These are phyloP conservation scores for Aspergillus sp. DNA, from an alignment of 2,329 filamentous ascomycete genomes.

Conservation along the genomic window DNA sequence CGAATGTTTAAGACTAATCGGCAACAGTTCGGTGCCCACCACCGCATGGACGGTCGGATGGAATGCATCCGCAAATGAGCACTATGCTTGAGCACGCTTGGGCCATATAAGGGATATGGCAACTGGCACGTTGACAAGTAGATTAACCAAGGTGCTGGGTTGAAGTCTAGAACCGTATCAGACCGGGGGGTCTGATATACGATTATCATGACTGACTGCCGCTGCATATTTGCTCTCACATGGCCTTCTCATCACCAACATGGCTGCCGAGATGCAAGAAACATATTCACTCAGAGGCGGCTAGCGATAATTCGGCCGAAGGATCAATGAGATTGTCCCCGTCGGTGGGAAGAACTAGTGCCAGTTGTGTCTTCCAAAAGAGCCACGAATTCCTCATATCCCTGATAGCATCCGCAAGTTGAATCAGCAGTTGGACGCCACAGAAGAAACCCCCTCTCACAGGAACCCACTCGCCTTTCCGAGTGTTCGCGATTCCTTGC, in stretches of 20 bases:
- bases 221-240: not conserved
- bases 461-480: not conserved
- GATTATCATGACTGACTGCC: not conserved
- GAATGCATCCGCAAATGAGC: not conserved
- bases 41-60: not conserved
- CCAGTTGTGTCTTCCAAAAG: not conserved
- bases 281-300: not conserved
- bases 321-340: not conserved
- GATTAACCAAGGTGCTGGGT: not conserved
- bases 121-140: not conserved
- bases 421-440: conserved; percentile 3
- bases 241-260: not conserved
- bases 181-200: not conserved
- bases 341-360: not conserved
- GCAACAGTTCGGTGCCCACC: not conserved
- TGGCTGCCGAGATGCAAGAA: not conserved
- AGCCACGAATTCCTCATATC: not conserved
- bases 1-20: not conserved
- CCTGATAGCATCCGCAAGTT: not conserved
- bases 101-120: not conserved
- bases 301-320: not conserved
- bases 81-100: not conserved
- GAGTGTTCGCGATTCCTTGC: not conserved
- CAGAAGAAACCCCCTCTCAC: not conserved
- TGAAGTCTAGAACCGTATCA: not conserved